Evolutionary conservation across 441 rosid genomes (phyloP), one percentile per base, ranked within the genome.

Genomic region (Arabidopsis lyrata): DNA sequence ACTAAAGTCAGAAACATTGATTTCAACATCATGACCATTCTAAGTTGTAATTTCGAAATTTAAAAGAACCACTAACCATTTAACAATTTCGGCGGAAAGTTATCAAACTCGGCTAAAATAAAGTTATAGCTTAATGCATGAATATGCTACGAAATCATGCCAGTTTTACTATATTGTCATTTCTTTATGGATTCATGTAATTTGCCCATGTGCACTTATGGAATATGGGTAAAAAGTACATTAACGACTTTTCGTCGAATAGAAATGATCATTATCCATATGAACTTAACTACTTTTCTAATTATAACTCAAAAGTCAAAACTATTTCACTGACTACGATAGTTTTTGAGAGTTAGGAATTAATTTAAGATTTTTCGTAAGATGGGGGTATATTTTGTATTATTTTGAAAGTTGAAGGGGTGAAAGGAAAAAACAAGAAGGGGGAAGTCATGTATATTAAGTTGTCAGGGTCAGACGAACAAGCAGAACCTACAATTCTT

Each of bases 381-480:
- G 50, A 3, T 49, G 5, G 38, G n/a, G 54, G 62, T 71, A 34
- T 22, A 0, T 29, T 72, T 31, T 14, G 62, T 62, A 41, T 34
- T 53, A 42, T 42, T 34, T 20, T 10, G 56, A 53, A 44, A 72
- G 48, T 42, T 53, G 16, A 42, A 72, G 56, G 62, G 24, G 47
- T 31, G 6, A 15, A 49, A 50, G 3, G 9, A 35, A 49, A 49
- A 0, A 4, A 9, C 27, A 29, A 29, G 31, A 22, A 50, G 3
- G 20, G 2, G 20, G 44, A 63, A 63, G 3, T 0, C 22, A 31
- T 5, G 16, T 5, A 6, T 10, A 45, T 22, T 10, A 34, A 16
- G 58, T 73, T 35, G 59, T 15, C 45, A 24, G 5, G 27, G 69
- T 72, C 69, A 72, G 32, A 72, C 48, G 20, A 73, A 39, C 1